Evolutionary conservation across 257 asterid species (phyloP), one percentile per base, ranked within the genome.

Genomic region (Solanum sparsipilum): DNA sequence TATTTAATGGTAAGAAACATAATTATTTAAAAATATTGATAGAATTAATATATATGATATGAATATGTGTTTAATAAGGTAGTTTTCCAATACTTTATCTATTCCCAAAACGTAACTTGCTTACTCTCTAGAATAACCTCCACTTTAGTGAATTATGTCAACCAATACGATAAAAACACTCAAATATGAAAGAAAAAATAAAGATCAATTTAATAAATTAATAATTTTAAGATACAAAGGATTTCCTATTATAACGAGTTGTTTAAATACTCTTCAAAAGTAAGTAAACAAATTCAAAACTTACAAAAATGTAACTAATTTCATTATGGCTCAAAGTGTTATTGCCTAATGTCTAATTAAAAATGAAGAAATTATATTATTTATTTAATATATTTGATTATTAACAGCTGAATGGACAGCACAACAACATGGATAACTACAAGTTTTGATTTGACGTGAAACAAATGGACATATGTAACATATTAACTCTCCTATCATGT

Each of bases 371-470:
- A 3, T 70, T 3, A 29, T 70, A 29, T 29, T 13, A 38, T 75
- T 0, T 0, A 18, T 36, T 74, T 38, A 9, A 75, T 10, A 5
- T 18, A 34, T 75, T 75, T 12, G 35, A 78, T 27, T 18, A 29
- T 46, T 29, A 79, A 27, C 39, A 79, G 36, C 5, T 79, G 18
- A 81, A 29, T 46, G 10, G 41, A 81, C 70, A 18, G 6, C 29
- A 81, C 29, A 46, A 29, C 39, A 71, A 4, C 12, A 81, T 81
- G 68, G 85, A 81, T 46, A 81, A 29, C 68, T 46, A 27, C 68
- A 81, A 81, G 9, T 16, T n/a, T 46, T 87, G 87, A 82, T 87
- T 71, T 92, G 89, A 88, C 72, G 32, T 34, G 75, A 29, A 82
- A 79, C 87, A 36, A 84, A 85, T 39, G 16, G n/a, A 36, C 65